Evolutionary conservation across 306 rosid genomes (phyloP).

Genomic region (Datisca glomerata): DNA sequence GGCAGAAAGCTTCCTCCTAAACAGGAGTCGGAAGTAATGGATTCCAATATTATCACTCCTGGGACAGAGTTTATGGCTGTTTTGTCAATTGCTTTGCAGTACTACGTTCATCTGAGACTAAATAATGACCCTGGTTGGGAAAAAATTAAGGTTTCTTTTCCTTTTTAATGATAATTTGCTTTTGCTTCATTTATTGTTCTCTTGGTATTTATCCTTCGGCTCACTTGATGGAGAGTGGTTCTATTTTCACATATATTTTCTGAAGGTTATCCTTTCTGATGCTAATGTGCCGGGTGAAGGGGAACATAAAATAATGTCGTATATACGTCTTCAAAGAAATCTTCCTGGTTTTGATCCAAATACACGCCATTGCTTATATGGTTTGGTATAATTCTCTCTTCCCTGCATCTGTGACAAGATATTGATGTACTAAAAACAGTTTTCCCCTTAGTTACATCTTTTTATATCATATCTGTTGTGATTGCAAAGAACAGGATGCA

Average conservation of each 20-base stretch:
- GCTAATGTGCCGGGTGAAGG: constrained; percentile 99
- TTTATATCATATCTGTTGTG: background rate
- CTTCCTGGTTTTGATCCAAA: constrained; percentile 88
- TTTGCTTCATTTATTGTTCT: constrained; percentile 1
- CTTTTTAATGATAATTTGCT: background rate
- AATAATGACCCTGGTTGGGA: constrained; percentile 98
- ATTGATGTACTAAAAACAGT: background rate
- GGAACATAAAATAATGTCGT: constrained; percentile 97
- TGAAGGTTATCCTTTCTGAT: constrained; percentile 93
- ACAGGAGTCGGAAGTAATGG: constrained; percentile 48
- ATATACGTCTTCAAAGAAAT: constrained; percentile 92
- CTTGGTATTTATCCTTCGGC: background rate
- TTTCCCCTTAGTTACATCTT: background rate
- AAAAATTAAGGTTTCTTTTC: constrained; percentile 51
- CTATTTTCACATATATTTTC: background rate
- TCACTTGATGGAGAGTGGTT: background rate
- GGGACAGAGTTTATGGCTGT: constrained; percentile 98
- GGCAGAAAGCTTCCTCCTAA: constrained; percentile 96
- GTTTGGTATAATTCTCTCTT: constrained; percentile 79
- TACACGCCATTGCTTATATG: constrained; percentile 96
- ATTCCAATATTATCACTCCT: constrained; percentile 95
- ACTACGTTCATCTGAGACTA: constrained; percentile 87
- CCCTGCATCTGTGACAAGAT: constrained; percentile 6
- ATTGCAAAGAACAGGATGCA: constrained; percentile 61
- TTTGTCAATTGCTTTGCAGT: constrained; percentile 81